phyloP scores from a whole-genome alignment of 306 rosid genomes.

The Erythrophleum fordii region DNA sequence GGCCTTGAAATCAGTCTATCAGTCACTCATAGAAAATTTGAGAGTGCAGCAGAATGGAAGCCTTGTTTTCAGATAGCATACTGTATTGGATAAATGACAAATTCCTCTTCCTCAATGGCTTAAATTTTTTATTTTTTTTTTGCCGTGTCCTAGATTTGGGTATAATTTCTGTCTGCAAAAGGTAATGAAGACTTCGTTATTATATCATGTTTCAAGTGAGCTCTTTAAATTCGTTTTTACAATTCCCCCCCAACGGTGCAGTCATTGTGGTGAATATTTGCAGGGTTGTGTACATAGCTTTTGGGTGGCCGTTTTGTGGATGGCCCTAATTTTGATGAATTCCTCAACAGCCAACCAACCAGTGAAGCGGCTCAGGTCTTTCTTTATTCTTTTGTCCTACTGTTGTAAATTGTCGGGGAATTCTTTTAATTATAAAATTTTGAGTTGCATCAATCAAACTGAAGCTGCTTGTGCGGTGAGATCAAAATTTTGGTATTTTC shows the following conservation, averaged over 20 bases:
- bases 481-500: slow-evolving; percentile 23
- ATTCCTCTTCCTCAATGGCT: slow-evolving; percentile 36
- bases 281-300: slow-evolving; percentile 81
- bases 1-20: slow-evolving; percentile 81
- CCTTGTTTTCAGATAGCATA: slow-evolving; percentile 83
- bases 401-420: slow-evolving; percentile 10
- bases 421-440: not conserved
- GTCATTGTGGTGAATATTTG: slow-evolving; percentile 35
- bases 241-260: not conserved
- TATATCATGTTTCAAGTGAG: slow-evolving; percentile 11
- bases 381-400: not conserved
- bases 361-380: not conserved
- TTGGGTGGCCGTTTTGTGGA: slow-evolving; percentile 49
- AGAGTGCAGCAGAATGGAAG: slow-evolving; percentile 46
- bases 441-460: not conserved
- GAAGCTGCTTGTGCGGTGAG: not conserved
- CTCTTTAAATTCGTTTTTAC: not conserved
- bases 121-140: slow-evolving; percentile 38
- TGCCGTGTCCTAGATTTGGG: slow-evolving; percentile 36
- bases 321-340: slow-evolving; percentile 39
- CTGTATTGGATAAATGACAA: slow-evolving; percentile 24
- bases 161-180: slow-evolving; percentile 48
- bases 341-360: slow-evolving; percentile 38
- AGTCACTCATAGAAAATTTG: slow-evolving; percentile 77
- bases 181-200: slow-evolving; percentile 48